Percentiles rank a stretch among this genome's conserved stretches.
Conservation (phyloP, 768 basidiomycete species). For the Rhodotorula kratochvilovae region DNA sequence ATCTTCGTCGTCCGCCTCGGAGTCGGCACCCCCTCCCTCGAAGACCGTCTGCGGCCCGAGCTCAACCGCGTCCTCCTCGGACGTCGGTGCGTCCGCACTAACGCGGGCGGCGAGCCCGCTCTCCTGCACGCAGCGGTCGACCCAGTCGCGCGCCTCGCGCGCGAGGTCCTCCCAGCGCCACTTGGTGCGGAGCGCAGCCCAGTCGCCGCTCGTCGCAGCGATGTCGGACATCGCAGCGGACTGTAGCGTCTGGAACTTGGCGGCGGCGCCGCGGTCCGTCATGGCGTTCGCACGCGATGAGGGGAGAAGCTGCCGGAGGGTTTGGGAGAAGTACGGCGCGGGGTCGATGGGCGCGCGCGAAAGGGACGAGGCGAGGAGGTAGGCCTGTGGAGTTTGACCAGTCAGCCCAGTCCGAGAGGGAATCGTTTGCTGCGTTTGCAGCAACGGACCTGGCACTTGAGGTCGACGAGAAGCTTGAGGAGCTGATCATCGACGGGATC, state of each 20-base stretch:
- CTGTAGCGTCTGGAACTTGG: background rate
- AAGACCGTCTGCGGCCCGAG: background rate
- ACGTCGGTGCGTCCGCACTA: background rate
- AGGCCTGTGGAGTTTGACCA: background rate
- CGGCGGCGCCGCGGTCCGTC: background rate
- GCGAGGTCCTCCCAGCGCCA: constrained; percentile 14
- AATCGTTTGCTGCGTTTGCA: background rate
- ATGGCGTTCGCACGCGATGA: background rate
- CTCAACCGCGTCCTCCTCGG: background rate
- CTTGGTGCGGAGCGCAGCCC: background rate
- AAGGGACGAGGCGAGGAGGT: background rate
- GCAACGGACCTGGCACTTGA: constrained; percentile 21
- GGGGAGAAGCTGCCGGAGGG: background rate
- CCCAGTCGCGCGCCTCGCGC: background rate
- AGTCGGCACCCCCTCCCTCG: background rate
- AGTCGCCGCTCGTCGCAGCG: background rate
- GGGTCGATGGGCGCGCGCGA: background rate
- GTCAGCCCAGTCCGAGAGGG: too few relatives aligned
- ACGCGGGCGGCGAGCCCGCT: background rate
- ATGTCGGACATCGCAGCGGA: background rate
- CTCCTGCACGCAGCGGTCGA: background rate
- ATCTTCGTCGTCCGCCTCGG: background rate
- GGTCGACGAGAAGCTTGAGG: background rate
- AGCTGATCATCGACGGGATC: background rate
- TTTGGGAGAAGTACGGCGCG: background rate